Percentiles rank a stretch among this genome's conserved stretches.
Conservation (phyloP, 768 basidiomycete species). For the Asterophora parasitica region DNA sequence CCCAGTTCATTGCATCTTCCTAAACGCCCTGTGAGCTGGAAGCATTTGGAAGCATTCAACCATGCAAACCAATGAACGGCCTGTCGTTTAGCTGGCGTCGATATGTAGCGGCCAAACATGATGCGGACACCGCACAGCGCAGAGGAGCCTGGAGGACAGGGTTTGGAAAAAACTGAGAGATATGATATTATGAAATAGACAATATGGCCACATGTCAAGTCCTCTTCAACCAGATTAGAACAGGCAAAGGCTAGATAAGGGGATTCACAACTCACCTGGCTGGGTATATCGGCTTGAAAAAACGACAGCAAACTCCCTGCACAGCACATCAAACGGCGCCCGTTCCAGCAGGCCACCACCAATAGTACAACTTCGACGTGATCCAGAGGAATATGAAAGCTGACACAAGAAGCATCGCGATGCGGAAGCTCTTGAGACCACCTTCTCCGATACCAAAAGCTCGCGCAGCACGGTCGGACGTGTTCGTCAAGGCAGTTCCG, state of each 20-base stretch:
- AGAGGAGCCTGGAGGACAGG: too few species aligned
- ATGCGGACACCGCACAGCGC: too few species aligned
- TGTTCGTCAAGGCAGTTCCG: slow-evolving; percentile 55
- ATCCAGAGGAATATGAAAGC: slow-evolving; percentile 57
- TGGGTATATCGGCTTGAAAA: slow-evolving; percentile 1
- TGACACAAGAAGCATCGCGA: slow-evolving; percentile 56
- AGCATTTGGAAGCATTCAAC: too few species aligned
- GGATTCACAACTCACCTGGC: not conserved
- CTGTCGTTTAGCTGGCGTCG: too few species aligned
- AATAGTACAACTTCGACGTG: slow-evolving; percentile 42
- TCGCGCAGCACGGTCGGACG: slow-evolving; percentile 64
- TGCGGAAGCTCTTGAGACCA: slow-evolving; percentile 63
- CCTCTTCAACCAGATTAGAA: not conserved
- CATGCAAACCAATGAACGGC: too few species aligned
- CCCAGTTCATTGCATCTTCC: not conserved
- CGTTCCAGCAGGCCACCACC: slow-evolving; percentile 34
- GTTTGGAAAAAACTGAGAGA: not conserved
- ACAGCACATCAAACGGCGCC: not conserved
- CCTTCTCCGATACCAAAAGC: slow-evolving; percentile 70
- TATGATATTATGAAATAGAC: not conserved
- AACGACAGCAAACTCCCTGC: not conserved
- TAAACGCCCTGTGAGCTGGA: too few species aligned
- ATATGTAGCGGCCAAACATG: too few species aligned
- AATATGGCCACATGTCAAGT: not conserved
- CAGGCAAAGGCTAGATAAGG: not conserved